Base-by-base conservation (phyloP, 2,329 filamentous ascomycete species). In the Alternaria postmessia region DNA sequence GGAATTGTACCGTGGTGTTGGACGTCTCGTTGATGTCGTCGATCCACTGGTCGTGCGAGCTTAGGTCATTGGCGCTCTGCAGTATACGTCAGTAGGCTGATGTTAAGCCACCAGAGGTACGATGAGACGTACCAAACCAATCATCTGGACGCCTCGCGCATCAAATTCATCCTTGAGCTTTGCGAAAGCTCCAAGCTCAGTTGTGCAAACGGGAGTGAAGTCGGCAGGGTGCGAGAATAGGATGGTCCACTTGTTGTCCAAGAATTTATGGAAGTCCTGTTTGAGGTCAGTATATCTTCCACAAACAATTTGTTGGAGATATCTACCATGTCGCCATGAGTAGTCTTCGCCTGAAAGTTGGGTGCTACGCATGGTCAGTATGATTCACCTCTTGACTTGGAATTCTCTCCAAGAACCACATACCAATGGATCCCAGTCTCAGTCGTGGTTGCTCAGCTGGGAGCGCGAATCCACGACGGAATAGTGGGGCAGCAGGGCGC, bases 181-280 rank as follows among this genome's bases (percentile, higher is more conserved):
- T 71, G 93, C 91, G 74, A 97, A 96, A 61, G 93, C 93, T 65
- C 93, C 94, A 64, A 97, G 90, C 84, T 97, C 94, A 55, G 93
- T 97, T 66, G 94, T 97, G 86, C 94, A 97, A 61, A 97, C 94
- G 55, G 94, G 94, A 2, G 94, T 97, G 85, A 92, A 97, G 81
- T 97, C 94, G 61, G 82, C 90, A 3, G 92, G 92, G 83, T 94
- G 92, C 32, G 90, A 93, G 85, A 95, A 94, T 71, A 95, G 84
- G 67, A 95, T 87, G 60, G 90, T 88, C 92, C 92, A 94, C 74
- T 86, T 89, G 83, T 90, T 85, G 75, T 88, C 89, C 67, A 94
- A 86, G 82, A 91, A 94, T 79, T 93, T 85, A 81, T 94, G 91
- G 84, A 94, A 93, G 49, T 67, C 62, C 58, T 59, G 32, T 8